Conservation (phyloP, 2,329 filamentous ascomycete species). For the Boeremia exigua region DNA sequence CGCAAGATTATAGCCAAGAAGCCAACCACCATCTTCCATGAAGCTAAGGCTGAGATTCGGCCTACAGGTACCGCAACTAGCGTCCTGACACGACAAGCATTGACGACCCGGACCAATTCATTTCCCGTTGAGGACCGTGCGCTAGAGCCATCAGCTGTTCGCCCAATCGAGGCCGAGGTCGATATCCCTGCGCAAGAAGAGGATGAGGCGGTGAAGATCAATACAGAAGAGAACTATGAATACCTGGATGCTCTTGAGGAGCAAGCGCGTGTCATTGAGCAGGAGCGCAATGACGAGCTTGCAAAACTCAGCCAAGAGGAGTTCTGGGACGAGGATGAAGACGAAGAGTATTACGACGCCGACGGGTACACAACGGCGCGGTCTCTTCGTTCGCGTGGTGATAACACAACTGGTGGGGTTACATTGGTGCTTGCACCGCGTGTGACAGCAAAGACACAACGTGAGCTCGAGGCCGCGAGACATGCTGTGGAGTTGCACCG, state of each 20-base stretch:
- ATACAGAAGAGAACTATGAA: slow-evolving; percentile 39
- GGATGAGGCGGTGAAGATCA: slow-evolving; percentile 23
- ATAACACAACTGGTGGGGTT: slow-evolving; percentile 71
- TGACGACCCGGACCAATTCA: slow-evolving; percentile 31
- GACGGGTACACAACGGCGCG: slow-evolving; percentile 76
- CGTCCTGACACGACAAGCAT: slow-evolving; percentile 30
- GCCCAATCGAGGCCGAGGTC: slow-evolving; percentile 18
- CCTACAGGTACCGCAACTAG: slow-evolving; percentile 22
- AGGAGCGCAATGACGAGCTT: slow-evolving; percentile 46
- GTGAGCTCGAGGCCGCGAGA: slow-evolving; percentile 74
- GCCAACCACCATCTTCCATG: slow-evolving; percentile 62
- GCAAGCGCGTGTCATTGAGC: slow-evolving; percentile 44
- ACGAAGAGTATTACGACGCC: slow-evolving; percentile 76
- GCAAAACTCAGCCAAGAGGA: slow-evolving; percentile 65
- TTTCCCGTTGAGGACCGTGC: slow-evolving; percentile 32
- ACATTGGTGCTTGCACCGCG: slow-evolving; percentile 75
- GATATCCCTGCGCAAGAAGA: slow-evolving; percentile 11
- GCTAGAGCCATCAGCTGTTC: slow-evolving; percentile 24
- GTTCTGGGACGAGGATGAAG: slow-evolving; percentile 75
- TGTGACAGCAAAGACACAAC: slow-evolving; percentile 69
- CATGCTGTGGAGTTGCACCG: slow-evolving; percentile 70
- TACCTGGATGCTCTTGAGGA: slow-evolving; percentile 49
- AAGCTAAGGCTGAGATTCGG: slow-evolving; percentile 41
- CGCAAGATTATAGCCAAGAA: slow-evolving; percentile 61
- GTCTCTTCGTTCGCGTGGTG: slow-evolving; percentile 76